phyloP scores from a whole-genome alignment of 1,284 basidiomycete species.

The Inonotus obliquus region DNA sequence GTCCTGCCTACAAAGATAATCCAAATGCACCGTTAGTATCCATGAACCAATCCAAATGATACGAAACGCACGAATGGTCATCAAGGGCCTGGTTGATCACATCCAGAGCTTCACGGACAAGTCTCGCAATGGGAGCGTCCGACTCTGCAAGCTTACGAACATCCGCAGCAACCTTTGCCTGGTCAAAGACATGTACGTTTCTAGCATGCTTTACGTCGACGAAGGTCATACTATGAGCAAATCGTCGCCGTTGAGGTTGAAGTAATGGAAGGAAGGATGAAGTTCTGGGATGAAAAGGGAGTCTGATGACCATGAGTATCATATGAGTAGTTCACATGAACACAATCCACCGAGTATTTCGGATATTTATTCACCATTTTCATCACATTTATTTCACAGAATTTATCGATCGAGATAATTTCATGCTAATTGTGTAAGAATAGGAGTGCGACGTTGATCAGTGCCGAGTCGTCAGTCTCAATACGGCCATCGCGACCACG shows the following conservation, averaged over 20 bases:
- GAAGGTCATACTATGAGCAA: not conserved
- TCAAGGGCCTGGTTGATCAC: conserved; percentile 77
- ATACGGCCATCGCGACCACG: not conserved
- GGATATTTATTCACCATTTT: not conserved
- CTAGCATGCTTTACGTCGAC: not conserved
- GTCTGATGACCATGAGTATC: not conserved
- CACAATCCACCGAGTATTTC: not conserved
- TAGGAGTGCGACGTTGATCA: no score
- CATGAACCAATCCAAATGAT: not conserved
- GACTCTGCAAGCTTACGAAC: conserved; percentile 56
- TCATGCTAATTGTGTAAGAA: no score
- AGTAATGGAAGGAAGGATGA: not conserved
- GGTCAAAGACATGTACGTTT: conserved; percentile 5
- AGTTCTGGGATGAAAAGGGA: no score
- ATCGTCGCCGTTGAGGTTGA: not conserved
- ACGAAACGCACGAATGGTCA: conserved; percentile 61
- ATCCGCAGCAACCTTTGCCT: conserved; percentile 37
- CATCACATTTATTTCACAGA: no score
- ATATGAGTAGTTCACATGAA: not conserved
- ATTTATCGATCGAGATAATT: no score
- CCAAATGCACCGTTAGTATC: conserved; percentile 5
- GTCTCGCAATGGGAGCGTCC: conserved; percentile 47
- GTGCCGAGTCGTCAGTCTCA: not conserved
- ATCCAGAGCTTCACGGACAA: conserved; percentile 70
- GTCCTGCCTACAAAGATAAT: conserved; percentile 46